These are phyloP conservation scores for Fragaria ananassa DNA, from an alignment of 306 rosid species.

Conservation along the genomic window DNA sequence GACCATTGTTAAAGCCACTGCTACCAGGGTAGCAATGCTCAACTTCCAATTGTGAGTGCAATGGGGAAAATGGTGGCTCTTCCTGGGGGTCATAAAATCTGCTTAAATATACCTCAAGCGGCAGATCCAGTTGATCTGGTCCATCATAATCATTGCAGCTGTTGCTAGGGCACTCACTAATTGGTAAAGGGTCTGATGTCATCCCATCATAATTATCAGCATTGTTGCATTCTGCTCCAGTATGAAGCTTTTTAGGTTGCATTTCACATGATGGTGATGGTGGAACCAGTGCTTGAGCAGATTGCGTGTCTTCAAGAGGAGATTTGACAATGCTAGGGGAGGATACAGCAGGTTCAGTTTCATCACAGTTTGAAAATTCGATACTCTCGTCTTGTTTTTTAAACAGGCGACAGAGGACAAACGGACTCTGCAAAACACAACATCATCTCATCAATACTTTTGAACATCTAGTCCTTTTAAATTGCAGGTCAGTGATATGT, in stretches of 20 bases:
- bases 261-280: constrained; percentile 43
- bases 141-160: constrained; percentile 33
- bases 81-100: constrained; percentile 28
- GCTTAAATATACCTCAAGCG: constrained; percentile 19
- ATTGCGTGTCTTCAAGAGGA: constrained; percentile 53
- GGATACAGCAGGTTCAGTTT: constrained; percentile 48
- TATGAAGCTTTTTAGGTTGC: constrained; percentile 35
- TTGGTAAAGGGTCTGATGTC: constrained; percentile 37
- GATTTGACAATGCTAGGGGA: constrained; percentile 39
- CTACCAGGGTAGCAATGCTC: constrained; percentile 33
- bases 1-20: constrained; percentile 31
- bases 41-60: constrained; percentile 40
- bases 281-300: constrained; percentile 37
- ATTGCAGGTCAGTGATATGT: constrained; percentile 2
- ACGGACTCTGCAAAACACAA: constrained; percentile 53
- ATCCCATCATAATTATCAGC: constrained; percentile 43
- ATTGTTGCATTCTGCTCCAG: constrained; percentile 5
- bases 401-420: constrained; percentile 85
- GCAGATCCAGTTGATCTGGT: constrained; percentile 27
- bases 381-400: constrained; percentile 70
- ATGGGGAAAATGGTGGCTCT: constrained; percentile 50
- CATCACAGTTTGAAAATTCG: constrained; percentile 49
- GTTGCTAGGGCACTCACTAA: constrained; percentile 32
- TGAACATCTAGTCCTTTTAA: background rate
- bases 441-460: background rate